Conservation (phyloP, 2,329 filamentous ascomycete genomes). For the Nothomitra cinnamomea region DNA sequence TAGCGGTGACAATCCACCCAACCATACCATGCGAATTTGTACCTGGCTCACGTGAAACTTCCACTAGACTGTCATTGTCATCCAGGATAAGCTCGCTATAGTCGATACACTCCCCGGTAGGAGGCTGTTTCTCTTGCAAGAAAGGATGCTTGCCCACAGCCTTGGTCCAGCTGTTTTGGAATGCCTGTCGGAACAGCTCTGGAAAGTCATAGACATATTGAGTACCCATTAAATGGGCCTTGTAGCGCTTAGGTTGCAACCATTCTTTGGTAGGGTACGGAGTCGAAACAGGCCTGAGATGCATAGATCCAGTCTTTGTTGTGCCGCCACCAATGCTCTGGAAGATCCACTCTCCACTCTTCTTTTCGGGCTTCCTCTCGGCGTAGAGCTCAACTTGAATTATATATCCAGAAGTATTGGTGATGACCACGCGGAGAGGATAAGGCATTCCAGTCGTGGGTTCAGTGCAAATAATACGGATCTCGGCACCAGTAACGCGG, state of each 20-base stretch:
- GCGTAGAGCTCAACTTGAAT: constrained; percentile 96
- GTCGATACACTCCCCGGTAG: constrained; percentile 78
- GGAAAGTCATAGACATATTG: constrained; percentile 99
- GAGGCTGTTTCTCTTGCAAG: constrained; percentile 65
- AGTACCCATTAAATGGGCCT: constrained; percentile 96
- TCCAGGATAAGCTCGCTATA: constrained; percentile 91
- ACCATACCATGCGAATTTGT: constrained; percentile 98
- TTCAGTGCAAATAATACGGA: constrained; percentile 95
- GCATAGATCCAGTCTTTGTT: constrained; percentile 89
- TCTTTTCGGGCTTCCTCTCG: constrained; percentile 83
- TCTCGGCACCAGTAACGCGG: constrained; percentile 91
- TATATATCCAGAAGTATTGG: constrained; percentile 94
- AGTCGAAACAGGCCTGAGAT: constrained; percentile 75
- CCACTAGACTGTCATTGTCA: constrained; percentile 77
- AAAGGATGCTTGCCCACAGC: constrained; percentile 55
- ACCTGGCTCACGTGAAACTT: constrained; percentile 87
- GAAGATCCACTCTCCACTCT: constrained; percentile 89
- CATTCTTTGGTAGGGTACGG: constrained; percentile 98
- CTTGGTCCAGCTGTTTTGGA: constrained; percentile 84
- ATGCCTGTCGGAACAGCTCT: constrained; percentile 93
- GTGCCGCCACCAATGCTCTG: constrained; percentile 80
- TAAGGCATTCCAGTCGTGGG: constrained; percentile 67
- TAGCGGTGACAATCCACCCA: constrained; percentile 88
- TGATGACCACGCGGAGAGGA: constrained; percentile 89
- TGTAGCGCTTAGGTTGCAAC: constrained; percentile 97